These are phyloP conservation scores for Phytopythium mirpurense DNA, from an alignment of 352 stramenopile species.

Conservation along the genomic window DNA sequence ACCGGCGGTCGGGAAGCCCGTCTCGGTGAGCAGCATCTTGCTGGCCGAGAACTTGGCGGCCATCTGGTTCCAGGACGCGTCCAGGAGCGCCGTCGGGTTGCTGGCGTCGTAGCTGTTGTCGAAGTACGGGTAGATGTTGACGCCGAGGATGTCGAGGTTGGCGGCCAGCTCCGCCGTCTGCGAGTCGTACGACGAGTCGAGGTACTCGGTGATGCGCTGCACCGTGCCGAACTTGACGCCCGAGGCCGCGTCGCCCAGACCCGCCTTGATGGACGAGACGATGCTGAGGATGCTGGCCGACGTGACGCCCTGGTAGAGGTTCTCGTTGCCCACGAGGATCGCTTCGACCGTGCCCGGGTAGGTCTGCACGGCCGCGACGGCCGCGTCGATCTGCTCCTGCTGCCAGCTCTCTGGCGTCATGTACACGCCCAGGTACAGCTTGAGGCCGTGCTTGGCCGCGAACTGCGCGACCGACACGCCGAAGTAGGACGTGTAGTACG, in stretches of 20 bases:
- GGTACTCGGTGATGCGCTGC: conserved; percentile 49
- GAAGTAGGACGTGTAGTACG: conserved; percentile 55
- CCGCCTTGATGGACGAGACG: conserved; percentile 20
- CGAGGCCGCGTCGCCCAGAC: conserved; percentile 18
- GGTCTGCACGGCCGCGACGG: conserved; percentile 32
- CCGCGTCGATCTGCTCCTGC: conserved; percentile 30
- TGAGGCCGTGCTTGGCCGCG: conserved; percentile 39
- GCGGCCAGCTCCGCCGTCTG: conserved; percentile 22
- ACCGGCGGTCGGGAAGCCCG: conserved; percentile 44
- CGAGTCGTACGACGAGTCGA: conserved; percentile 25
- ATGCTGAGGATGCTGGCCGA: conserved; percentile 22
- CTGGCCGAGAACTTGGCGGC: conserved; percentile 23
- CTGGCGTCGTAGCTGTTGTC: conserved; percentile 41
- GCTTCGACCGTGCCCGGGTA: conserved; percentile 37
- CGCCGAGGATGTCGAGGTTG: conserved; percentile 42
- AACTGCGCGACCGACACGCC: conserved; percentile 39
- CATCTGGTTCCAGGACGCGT: conserved; percentile 40
- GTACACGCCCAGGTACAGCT: conserved; percentile 52
- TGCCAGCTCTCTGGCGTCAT: conserved; percentile 44
- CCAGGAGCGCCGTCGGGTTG: conserved; percentile 31
- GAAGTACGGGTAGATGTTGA: conserved; percentile 66
- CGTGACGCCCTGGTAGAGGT: conserved; percentile 22
- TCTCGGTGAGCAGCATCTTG: conserved; percentile 52
- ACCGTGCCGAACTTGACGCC: conserved; percentile 47
- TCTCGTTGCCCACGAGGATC: conserved; percentile 53